Evolutionary conservation across 2,329 filamentous ascomycete species (phyloP), one percentile per base, ranked within the genome.

Genomic region (Curvularia hawaiiensis): DNA sequence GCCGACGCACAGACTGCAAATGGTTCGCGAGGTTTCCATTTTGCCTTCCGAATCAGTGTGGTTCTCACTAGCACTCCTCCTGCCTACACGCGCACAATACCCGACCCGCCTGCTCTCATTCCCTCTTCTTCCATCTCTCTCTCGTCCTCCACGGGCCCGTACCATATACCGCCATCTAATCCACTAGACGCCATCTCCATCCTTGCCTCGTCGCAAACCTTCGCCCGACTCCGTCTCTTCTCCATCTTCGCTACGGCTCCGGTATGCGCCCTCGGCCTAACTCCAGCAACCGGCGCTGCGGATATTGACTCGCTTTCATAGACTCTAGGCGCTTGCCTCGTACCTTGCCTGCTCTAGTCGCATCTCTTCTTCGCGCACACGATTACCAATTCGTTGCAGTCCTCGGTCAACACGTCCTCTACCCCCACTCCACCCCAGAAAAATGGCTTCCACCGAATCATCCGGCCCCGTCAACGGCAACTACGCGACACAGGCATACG

Each of bases 381-480:
- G 33, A 63, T 18, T 24, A 40, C 43, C 45, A 47, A 46, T 24
- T 43, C 47, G 31, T 40, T 46, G 50, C 55, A 46, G 56, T 52
- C 48, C 41, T 52, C 55, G 46, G 45, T 40, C 44, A 31, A 58
- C 44, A 47, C 60, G 54, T 50, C 20, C 50, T 35, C 56, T 40
- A 28, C 58, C 54, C 54, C 38, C 54, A 41, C 46, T 60, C 53
- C 47, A 63, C 52, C 52, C 51, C 49, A 60, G 26, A 69, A 66
- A 63, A 50, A 75, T 75, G 73, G 72, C 72, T 64, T 61, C 68
- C 62, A 70, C 71, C 65, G 73, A 75, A 43, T 69, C 71, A 54
- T 60, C 68, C 54, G 67, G 64, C 56, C 76, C 79, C 44, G 71
- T 79, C 68, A 83, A 84, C 64, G 82, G 82, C 75, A 80, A 71